Conservation (phyloP, 1,284 basidiomycete species). For the Puccinia triticina region DNA sequence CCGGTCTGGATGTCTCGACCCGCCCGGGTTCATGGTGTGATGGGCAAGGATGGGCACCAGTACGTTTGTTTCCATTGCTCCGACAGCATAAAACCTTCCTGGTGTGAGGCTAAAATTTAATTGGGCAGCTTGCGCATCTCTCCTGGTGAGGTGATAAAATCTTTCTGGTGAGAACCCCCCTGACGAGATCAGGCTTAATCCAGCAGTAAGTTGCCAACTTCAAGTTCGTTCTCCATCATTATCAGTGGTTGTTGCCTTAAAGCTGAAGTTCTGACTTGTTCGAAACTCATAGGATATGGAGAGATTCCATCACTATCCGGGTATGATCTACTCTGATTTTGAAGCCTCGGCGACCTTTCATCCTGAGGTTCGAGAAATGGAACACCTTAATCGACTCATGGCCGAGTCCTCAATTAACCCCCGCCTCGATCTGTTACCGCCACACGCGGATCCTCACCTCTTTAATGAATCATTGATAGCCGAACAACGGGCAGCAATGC, state of each 20-base stretch:
- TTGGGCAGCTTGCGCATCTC: too few species aligned
- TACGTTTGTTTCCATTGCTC: too few species aligned
- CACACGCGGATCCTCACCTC: slow-evolving; percentile 13
- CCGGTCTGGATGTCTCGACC: too few species aligned
- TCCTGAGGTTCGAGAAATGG: slow-evolving; percentile 7
- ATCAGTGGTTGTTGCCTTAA: not conserved
- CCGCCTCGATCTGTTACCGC: not conserved
- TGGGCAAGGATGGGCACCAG: too few species aligned
- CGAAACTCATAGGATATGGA: not conserved
- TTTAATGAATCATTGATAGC: slow-evolving; percentile 7
- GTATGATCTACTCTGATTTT: slow-evolving; percentile 4
- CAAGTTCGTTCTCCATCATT: too few species aligned
- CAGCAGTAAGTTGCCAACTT: too few species aligned
- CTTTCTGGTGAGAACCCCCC: too few species aligned
- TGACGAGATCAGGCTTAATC: too few species aligned
- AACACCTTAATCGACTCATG: slow-evolving; percentile 21
- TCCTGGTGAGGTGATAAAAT: too few species aligned
- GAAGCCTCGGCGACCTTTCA: slow-evolving; percentile 14
- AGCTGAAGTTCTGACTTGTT: not conserved
- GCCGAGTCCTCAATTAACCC: slow-evolving; percentile 26
- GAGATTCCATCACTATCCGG: not conserved
- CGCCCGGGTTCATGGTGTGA: too few species aligned
- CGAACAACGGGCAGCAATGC: not conserved
- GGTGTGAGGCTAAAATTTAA: too few species aligned
- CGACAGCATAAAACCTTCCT: too few species aligned